Percentiles rank a stretch among this genome's conserved stretches.
Evolutionary conservation across 1,284 basidiomycete species (phyloP).

Genomic region (Inonotus hispidus): DNA sequence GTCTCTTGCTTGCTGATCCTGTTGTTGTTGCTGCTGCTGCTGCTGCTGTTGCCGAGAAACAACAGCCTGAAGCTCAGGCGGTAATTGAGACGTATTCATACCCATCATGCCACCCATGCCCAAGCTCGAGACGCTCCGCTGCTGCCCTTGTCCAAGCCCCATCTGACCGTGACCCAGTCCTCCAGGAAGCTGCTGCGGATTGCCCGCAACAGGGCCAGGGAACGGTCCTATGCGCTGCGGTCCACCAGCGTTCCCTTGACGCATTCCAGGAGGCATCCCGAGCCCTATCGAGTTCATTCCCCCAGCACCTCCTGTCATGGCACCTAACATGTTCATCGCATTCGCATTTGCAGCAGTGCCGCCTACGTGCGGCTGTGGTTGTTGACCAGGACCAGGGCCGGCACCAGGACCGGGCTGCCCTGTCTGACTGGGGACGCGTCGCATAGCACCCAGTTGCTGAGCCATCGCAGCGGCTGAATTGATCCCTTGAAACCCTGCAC

Average conservation of each 20-base stretch:
- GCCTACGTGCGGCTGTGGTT: neutral
- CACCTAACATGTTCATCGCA: neutral
- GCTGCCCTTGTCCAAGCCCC: neutral
- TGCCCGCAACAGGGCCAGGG: neutral
- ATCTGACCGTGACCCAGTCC: neutral
- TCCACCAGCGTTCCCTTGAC: neutral
- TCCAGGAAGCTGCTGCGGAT: neutral
- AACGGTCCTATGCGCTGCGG: neutral
- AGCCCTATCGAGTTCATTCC: conserved; percentile 4
- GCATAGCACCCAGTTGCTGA: conserved; percentile 8
- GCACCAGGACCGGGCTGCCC: neutral
- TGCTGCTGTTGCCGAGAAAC: conserved; percentile 2
- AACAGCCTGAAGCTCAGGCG: conserved; percentile 5
- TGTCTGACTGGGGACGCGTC: conserved; percentile 10
- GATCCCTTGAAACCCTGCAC: conserved; percentile 4
- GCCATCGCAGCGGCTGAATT: neutral
- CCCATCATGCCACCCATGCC: neutral
- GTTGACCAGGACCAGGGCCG: neutral
- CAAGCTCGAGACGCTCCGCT: neutral
- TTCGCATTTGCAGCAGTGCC: neutral
- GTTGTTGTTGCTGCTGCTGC: neutral
- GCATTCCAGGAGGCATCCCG: neutral
- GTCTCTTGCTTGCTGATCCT: neutral
- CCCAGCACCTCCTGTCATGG: neutral
- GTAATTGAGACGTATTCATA: neutral